Evolutionary conservation across 2,329 filamentous ascomycete genomes (phyloP).

Genomic region (Xylaria sp.): DNA sequence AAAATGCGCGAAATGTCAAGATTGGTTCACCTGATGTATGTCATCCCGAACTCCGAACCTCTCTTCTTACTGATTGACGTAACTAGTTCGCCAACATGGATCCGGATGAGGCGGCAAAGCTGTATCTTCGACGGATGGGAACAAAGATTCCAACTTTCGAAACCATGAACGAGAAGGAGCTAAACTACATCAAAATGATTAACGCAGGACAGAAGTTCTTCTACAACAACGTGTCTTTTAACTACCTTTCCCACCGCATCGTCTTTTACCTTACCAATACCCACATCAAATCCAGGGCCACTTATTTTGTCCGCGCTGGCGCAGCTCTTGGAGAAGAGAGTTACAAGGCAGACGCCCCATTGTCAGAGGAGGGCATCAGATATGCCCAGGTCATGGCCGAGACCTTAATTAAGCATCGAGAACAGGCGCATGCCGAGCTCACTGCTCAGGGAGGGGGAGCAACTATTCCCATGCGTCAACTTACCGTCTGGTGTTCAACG

Average conservation of each 20-base stretch:
- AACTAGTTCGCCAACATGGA: constrained; percentile 87
- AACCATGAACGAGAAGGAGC: constrained; percentile 91
- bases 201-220: constrained; percentile 93
- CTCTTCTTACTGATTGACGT: constrained; percentile 34
- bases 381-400: constrained; percentile 91
- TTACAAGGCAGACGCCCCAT: constrained; percentile 88
- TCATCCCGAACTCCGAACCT: neutral
- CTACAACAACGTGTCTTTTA: constrained; percentile 97
- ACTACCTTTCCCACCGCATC: constrained; percentile 95
- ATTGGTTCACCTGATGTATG: constrained; percentile 93
- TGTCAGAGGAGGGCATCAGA: constrained; percentile 81
- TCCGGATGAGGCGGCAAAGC: constrained; percentile 88
- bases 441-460: constrained; percentile 74
- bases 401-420: constrained; percentile 82
- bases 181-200: constrained; percentile 99
- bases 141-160: constrained; percentile 95
- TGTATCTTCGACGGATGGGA: constrained; percentile 90
- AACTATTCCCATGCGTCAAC: constrained; percentile 76
- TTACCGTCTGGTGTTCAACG: constrained; percentile 96
- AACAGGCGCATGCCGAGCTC: constrained; percentile 79
- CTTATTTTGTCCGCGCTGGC: constrained; percentile 91
- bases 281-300: constrained; percentile 94
- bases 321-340: constrained; percentile 88
- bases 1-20: constrained; percentile 97
- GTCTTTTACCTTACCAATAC: constrained; percentile 98